Evolutionary conservation across 2,329 filamentous ascomycete species (phyloP), one percentile per base, ranked within the genome.

Genomic region (Emydomyces testavorans): DNA sequence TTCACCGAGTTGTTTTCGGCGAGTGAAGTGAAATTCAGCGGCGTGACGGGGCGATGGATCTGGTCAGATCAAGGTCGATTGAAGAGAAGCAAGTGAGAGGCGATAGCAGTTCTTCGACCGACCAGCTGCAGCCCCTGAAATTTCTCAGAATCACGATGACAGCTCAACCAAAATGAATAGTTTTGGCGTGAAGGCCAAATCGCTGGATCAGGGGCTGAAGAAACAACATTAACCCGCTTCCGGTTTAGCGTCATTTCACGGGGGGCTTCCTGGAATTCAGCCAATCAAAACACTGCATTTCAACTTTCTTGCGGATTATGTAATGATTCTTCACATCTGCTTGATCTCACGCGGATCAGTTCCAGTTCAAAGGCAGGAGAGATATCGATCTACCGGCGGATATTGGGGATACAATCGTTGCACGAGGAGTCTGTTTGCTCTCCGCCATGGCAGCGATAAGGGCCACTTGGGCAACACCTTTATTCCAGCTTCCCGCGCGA

Each of bases 121-220:
- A n/a, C n/a, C n/a, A n/a, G n/a, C n/a, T n/a, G 40, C 24, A 16
- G 21, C 46, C 46, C 46, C 46, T 48, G 18, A 48, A 48, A 47
- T 40, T 40, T 40, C 26, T 40, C 36, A 39, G 18, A 21, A 34
- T 35, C 36, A n/a, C n/a, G n/a, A n/a, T n/a, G n/a, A n/a, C n/a
- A n/a, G n/a, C n/a, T n/a, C n/a, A n/a, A n/a, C 35, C 36, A 34
- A 26, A 21, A 46, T 6, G 31, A 36, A 11, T 26, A 40, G 35
- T 29, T 38, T 31, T 31, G 34, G 21, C 35, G 21, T 36, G 20
- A 23, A 29, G 46, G 21, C 39, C 29, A 48, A n/a, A 48, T 48
- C 46, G 46, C n/a, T 43, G 46, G 46, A 43, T 48, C 46, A 48
- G 46, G 46, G 46, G 46, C 45, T 47, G 20, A 23, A 21, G n/a